These are phyloP conservation scores for Dalbergia cultrata DNA, from an alignment of 306 rosid genomes.

Conservation along the genomic window DNA sequence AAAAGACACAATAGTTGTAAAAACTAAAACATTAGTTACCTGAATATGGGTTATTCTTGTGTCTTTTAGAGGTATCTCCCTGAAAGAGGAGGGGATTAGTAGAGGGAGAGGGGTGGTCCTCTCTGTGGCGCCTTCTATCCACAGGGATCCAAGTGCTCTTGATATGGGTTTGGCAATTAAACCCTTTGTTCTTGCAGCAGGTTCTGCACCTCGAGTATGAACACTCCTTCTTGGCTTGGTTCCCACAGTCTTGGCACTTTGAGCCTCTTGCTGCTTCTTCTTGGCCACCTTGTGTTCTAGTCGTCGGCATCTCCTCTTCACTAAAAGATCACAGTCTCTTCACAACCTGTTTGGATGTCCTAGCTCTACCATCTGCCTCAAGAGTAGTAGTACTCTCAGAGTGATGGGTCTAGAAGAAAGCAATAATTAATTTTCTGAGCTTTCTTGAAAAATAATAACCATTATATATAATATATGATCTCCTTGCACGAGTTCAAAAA, in stretches of 20 bases:
- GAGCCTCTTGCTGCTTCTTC: conserved; percentile 39
- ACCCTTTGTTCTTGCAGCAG: conserved; percentile 77
- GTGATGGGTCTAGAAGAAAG: conserved; percentile 34
- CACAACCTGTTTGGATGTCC: neutral
- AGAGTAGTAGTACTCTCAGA: neutral
- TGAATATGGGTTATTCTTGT: conserved; percentile 46
- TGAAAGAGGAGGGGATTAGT: conserved; percentile 23
- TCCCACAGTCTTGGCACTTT: conserved; percentile 81
- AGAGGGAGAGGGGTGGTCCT: conserved; percentile 3
- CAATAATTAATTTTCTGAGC: neutral
- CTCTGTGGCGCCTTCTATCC: conserved; percentile 53
- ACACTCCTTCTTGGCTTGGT: conserved; percentile 80
- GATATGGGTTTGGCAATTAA: conserved; percentile 71
- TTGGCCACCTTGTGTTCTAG: conserved; percentile 13
- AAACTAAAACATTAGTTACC: neutral
- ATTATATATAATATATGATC: neutral
- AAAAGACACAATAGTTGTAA: neutral
- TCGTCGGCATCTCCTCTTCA: conserved; percentile 35
- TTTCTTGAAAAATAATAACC: neutral
- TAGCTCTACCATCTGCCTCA: conserved; percentile 1
- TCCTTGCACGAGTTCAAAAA: conserved; percentile 27
- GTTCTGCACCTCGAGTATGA: conserved; percentile 69
- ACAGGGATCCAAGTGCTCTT: conserved; percentile 79
- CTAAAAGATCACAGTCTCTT: neutral
- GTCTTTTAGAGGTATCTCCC: conserved; percentile 35